Conservation (phyloP, 2,329 filamentous ascomycete species). For the Sphaerulina vaccinii region DNA sequence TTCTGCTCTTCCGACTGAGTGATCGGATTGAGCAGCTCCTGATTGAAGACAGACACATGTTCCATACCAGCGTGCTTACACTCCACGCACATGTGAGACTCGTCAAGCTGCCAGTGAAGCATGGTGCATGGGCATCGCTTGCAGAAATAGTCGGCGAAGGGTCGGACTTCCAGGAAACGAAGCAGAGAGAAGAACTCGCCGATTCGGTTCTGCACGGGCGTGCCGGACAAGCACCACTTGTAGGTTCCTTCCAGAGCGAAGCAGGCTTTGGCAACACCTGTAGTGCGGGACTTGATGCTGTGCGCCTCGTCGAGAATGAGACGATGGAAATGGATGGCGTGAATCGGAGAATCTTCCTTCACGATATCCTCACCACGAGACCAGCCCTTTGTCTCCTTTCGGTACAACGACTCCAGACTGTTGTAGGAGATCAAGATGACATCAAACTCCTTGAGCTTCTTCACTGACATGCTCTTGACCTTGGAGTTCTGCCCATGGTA, state of each 20-base stretch:
- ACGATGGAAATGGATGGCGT: conserved; percentile 83
- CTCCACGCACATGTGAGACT: conserved; percentile 65
- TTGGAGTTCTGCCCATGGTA: conserved; percentile 85
- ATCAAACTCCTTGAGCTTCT: conserved; percentile 77
- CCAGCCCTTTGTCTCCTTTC: conserved; percentile 90
- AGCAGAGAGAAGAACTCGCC: conserved; percentile 54
- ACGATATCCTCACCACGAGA: conserved; percentile 74
- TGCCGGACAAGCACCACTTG: conserved; percentile 95
- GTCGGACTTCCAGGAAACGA: conserved; percentile 82
- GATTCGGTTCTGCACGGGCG: conserved; percentile 72
- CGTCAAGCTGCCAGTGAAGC: conserved; percentile 79
- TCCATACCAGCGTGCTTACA: conserved; percentile 67
- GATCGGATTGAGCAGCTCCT: conserved; percentile 84
- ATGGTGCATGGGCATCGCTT: conserved; percentile 78
- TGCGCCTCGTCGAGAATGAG: conserved; percentile 94
- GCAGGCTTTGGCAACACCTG: conserved; percentile 90
- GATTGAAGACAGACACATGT: conserved; percentile 84
- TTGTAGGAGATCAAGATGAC: conserved; percentile 98
- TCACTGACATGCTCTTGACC: conserved; percentile 71
- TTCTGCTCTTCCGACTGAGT: conserved; percentile 47
- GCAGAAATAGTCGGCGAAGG: conserved; percentile 93
- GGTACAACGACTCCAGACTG: conserved; percentile 82
- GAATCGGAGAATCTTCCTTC: conserved; percentile 74
- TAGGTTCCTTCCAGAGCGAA: conserved; percentile 85
- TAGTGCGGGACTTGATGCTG: conserved; percentile 86